Base-by-base conservation (phyloP, 2,329 filamentous ascomycete genomes). In the Leptosphaerulina australis region DNA sequence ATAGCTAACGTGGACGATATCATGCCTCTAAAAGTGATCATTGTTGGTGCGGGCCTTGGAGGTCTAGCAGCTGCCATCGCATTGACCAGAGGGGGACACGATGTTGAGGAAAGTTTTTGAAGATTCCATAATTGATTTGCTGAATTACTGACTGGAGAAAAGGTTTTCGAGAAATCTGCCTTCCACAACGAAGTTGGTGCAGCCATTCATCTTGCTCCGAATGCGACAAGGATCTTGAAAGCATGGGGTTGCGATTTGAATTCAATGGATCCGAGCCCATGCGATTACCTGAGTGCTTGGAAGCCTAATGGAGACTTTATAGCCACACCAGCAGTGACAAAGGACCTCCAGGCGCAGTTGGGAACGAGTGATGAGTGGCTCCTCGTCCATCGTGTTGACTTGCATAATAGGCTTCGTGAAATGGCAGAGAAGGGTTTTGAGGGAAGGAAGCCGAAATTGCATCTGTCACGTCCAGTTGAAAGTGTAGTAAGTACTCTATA, bases 161-260 rank as follows among this genome's bases (percentile, higher is more conserved):
- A 44, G 28, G 29, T 40, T 18, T 39, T 28, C 11, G 48, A 40
- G 21, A 39, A 34, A 17, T 51, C 44, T 1, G 12, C 34, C 0
- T 47, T 47, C 20, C 26, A 29, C 21, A 47, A 47, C 30, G 44
- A 47, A 26, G 44, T 47, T 14, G 44, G 44, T 21, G 44, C 44
- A 2, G 44, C 44, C 2, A 47, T 47, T 26, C 44, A 47, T 14
- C 15, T 47, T 9, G 35, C 44, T 6, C 44, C 44, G 3, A 47
- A 47, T 21, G 44, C 44, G 12, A 47, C 44, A 12, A 20, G 44
- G 11, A n/a, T 39, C 25, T 9, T 47, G 20, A 31, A 29, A 39
- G 7, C 26, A 14, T 39, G 34, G 34, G 44, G 15, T 10, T 39
- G 17, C 18, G 35, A 47, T 17, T 26, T 39, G 10, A 4, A 39